These are phyloP conservation scores for Agrostemma githago DNA, from an alignment of 148 eudicot species.

Conservation along the genomic window DNA sequence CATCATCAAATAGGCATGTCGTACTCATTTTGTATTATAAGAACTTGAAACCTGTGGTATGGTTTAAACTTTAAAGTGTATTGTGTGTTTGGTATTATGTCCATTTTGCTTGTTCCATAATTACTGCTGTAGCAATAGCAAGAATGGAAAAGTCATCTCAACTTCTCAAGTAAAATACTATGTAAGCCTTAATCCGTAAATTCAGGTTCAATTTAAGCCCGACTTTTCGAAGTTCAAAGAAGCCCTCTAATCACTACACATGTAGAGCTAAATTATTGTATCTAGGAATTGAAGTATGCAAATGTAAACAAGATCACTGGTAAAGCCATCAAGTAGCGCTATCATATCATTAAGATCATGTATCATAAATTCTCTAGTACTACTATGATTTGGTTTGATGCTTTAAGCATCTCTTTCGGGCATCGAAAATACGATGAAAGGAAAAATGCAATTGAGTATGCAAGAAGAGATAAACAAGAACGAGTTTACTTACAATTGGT, in stretches of 20 bases:
- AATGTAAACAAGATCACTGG: neutral
- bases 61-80: neutral
- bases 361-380: neutral
- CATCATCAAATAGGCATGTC: constrained; percentile 6
- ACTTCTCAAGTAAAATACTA: neutral
- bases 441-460: neutral
- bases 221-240: neutral
- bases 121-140: neutral
- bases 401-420: neutral
- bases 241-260: neutral
- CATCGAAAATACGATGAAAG: neutral
- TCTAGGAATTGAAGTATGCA: neutral
- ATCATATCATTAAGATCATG: neutral
- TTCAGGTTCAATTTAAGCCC: neutral
- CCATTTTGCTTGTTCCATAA: neutral
- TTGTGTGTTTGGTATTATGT: neutral
- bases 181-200: neutral
- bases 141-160: neutral
- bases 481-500: neutral
- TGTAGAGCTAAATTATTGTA: neutral
- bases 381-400: neutral
- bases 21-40: neutral
- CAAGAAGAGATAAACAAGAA: neutral
- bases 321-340: neutral
- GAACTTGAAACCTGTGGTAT: neutral